Conservation (phyloP, 495 filamentous ascomycete genomes). For the Penicillium alfredii region DNA sequence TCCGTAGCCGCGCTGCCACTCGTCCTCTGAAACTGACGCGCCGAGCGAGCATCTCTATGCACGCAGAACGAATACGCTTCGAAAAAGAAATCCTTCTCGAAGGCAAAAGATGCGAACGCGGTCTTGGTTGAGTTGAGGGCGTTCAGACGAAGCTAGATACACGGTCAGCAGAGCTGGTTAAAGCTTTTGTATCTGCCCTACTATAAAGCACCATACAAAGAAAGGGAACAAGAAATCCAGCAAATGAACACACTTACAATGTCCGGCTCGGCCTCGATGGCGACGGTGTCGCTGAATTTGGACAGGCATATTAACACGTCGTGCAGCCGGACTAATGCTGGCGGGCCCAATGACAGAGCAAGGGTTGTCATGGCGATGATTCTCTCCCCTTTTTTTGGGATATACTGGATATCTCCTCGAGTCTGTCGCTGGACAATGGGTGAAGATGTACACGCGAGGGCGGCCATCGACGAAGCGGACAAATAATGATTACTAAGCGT, state of each 20-base stretch:
- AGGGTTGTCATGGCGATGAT: conserved; percentile 59
- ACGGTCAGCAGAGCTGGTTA: conserved; percentile 5
- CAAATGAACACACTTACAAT: conserved; percentile 45
- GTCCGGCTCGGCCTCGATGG: conserved; percentile 73
- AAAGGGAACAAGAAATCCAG: no score
- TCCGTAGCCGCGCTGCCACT: conserved; percentile 29
- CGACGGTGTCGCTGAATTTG: conserved; percentile 89
- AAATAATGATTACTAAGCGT: no score
- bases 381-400: no score
- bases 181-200: not conserved
- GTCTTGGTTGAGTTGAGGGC: conserved; percentile 90
- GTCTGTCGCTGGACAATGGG: no score
- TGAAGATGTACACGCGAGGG: no score
- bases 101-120: conserved; percentile 76
- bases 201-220: no score
- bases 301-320: conserved; percentile 79
- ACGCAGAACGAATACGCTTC: conserved; percentile 53
- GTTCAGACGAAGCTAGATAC: conserved; percentile 68
- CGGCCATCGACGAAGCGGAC: no score
- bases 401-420: no score
- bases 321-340: conserved; percentile 67
- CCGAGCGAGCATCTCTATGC: conserved; percentile 2
- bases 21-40: conserved; percentile 3
- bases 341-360: conserved; percentile 70
- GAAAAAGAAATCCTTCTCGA: conserved; percentile 74